Evolutionary conservation across 805 yeast genomes (phyloP).

Genomic region (Phaffomyces thermotolerans): DNA sequence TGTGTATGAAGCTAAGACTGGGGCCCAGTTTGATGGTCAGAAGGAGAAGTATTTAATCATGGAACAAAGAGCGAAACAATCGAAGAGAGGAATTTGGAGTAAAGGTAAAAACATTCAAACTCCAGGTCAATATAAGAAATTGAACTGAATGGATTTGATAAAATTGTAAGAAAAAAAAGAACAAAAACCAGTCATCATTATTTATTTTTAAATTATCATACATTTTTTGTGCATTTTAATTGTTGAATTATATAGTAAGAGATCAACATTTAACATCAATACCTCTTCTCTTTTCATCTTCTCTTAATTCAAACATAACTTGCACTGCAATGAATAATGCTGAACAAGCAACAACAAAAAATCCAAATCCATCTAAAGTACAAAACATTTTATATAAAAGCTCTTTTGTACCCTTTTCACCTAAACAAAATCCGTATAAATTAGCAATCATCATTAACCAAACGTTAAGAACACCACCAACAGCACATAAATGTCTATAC

Average conservation of each 20-base stretch:
- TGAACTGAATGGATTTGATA: no score
- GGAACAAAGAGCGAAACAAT: conserved; percentile 52
- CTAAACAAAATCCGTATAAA: conserved; percentile 89
- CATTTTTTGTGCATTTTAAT: no score
- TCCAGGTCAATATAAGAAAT: conserved; percentile 73
- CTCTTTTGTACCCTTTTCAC: conserved; percentile 71
- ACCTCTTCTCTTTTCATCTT: conserved; percentile 77
- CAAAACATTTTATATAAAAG: conserved; percentile 64
- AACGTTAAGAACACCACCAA: conserved; percentile 83
- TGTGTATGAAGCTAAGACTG: conserved; percentile 75
- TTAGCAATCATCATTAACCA: conserved; percentile 99
- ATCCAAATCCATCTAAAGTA: conserved; percentile 59
- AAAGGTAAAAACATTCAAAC: conserved; percentile 45
- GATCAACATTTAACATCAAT: conserved; percentile 63
- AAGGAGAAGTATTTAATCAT: conserved; percentile 51
- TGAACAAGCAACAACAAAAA: conserved; percentile 51
- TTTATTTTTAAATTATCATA: background rate
- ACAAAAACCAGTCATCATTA: background rate
- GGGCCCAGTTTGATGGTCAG: conserved; percentile 81
- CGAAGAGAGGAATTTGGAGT: conserved; percentile 65
- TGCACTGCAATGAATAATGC: conserved; percentile 81
- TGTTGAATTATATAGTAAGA: no score
- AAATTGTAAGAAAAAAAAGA: no score
- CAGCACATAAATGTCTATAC: conserved; percentile 77
- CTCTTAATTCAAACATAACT: conserved; percentile 91